These are phyloP conservation scores for Fallopia convolvulus DNA, from an alignment of 148 eudicot genomes.

Conservation along the genomic window DNA sequence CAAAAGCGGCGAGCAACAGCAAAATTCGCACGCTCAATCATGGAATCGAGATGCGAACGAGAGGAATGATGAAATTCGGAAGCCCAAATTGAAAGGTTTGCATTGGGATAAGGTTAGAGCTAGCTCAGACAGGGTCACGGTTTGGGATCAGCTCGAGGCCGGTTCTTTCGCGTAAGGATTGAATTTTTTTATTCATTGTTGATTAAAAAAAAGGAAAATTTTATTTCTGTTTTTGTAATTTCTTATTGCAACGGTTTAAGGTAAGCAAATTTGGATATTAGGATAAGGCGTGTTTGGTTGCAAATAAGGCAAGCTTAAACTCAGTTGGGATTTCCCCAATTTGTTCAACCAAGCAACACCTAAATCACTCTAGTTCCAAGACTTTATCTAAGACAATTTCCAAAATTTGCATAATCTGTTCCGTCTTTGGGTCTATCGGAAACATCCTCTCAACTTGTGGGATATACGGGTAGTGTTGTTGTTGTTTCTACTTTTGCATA, in stretches of 20 bases:
- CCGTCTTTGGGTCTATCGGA: too few species aligned
- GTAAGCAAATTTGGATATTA: background rate
- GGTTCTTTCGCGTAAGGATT: slow-evolving; percentile 72
- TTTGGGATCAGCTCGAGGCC: slow-evolving; percentile 83
- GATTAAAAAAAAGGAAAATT: background rate
- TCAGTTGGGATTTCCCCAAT: background rate
- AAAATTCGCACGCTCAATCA: background rate
- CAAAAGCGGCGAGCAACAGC: slow-evolving; percentile 12
- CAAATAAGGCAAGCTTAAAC: background rate
- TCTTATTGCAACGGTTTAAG: background rate
- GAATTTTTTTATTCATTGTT: background rate
- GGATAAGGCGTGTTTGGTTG: background rate
- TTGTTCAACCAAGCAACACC: background rate
- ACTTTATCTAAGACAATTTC: background rate
- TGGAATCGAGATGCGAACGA: slow-evolving; percentile 21
- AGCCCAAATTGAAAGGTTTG: slow-evolving; percentile 73
- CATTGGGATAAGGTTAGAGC: slow-evolving; percentile 93
- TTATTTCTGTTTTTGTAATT: background rate
- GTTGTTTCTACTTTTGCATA: background rate
- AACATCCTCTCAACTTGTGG: too few species aligned
- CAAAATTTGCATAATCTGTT: background rate
- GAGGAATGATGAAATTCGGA: slow-evolving; percentile 35
- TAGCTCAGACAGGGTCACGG: slow-evolving; percentile 66
- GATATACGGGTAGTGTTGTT: background rate
- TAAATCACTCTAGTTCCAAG: too few species aligned